Evolutionary conservation across 2,329 filamentous ascomycete genomes (phyloP).

Genomic region (Paecilomyces formosus): DNA sequence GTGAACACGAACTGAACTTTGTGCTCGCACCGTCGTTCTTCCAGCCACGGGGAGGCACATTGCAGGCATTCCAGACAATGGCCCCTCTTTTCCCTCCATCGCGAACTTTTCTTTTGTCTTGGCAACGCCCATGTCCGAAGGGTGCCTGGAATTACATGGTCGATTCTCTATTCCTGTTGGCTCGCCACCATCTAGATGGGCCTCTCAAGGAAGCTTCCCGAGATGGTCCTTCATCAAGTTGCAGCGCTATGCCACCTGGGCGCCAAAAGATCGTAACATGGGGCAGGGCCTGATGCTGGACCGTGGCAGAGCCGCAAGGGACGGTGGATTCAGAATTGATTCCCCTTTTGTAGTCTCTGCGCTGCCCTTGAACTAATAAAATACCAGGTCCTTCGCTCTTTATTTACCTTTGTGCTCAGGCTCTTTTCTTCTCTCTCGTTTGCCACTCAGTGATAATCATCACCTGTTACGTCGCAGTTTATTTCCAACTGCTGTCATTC

Average conservation of each 20-base stretch:
- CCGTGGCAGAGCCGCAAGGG: not conserved
- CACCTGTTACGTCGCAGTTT: conserved; percentile 1
- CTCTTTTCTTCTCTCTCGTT: conserved; percentile 10
- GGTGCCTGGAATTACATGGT: not conserved
- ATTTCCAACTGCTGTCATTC: conserved; percentile 14
- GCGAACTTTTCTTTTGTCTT: not conserved
- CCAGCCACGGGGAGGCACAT: not conserved
- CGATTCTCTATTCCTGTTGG: not conserved
- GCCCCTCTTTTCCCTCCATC: not conserved
- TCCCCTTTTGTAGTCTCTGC: not conserved
- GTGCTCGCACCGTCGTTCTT: not conserved
- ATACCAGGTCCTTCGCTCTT: not conserved
- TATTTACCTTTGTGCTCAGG: conserved; percentile 4
- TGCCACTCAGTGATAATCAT: conserved; percentile 3
- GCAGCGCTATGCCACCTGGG: not conserved
- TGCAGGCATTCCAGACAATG: not conserved
- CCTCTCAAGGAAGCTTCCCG: not conserved
- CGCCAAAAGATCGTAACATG: not conserved
- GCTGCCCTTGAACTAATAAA: not conserved
- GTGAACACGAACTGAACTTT: not conserved
- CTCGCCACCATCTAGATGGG: not conserved
- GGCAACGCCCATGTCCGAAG: not conserved
- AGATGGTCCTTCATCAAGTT: not conserved
- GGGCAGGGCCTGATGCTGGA: not conserved
- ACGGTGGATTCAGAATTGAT: not conserved